Evolutionary conservation across 2,329 filamentous ascomycete genomes (phyloP).

Genomic region (Didymella pomorum): DNA sequence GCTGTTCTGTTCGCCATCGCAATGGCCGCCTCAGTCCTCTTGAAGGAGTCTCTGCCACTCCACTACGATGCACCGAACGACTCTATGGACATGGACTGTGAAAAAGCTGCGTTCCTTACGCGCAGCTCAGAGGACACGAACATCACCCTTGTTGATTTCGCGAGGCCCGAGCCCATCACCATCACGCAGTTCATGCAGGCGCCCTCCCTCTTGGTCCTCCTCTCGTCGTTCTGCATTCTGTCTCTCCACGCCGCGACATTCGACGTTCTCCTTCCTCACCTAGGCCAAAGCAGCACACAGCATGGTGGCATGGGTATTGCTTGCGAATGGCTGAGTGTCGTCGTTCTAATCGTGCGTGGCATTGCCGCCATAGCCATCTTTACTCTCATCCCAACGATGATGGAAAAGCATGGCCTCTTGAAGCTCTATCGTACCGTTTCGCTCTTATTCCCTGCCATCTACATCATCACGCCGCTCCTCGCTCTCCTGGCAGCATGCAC

Average conservation of each 20-base stretch:
- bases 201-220: constrained; percentile 55
- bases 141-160: constrained; percentile 45
- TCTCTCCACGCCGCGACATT: constrained; percentile 66
- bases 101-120: constrained; percentile 58
- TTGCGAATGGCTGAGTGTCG: constrained; percentile 55
- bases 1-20: constrained; percentile 53
- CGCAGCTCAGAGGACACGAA: constrained; percentile 48
- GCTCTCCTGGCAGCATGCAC: constrained; percentile 49
- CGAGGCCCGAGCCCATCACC: constrained; percentile 53
- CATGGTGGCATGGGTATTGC: constrained; percentile 57
- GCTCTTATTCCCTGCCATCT: constrained; percentile 52
- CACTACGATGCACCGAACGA: constrained; percentile 31
- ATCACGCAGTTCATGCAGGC: constrained; percentile 57
- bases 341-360: constrained; percentile 54
- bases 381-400: constrained; percentile 47
- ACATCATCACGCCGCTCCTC: constrained; percentile 52
- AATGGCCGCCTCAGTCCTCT: constrained; percentile 49
- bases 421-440: constrained; percentile 54
- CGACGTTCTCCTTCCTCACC: constrained; percentile 57
- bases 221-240: constrained; percentile 61
- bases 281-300: constrained; percentile 56
- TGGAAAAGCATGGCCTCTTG: constrained; percentile 53
- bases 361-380: constrained; percentile 53
- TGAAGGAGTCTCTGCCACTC: constrained; percentile 52
- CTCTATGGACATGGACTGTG: constrained; percentile 50